phyloP scores from a whole-genome alignment of 192 early-diverging fungal genomes.

The Ambispora gerdemannii region DNA sequence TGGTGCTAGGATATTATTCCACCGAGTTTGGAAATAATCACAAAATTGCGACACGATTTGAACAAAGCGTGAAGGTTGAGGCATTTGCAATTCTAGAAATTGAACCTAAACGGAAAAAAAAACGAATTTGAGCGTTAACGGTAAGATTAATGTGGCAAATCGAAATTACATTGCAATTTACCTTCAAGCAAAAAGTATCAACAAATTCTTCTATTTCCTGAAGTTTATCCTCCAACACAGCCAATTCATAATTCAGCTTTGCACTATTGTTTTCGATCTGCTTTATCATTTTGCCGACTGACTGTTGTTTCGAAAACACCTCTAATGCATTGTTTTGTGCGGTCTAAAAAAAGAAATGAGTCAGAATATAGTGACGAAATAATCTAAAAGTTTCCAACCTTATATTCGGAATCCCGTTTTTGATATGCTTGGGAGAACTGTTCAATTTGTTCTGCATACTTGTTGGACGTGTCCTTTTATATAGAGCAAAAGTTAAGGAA shows the following conservation, averaged over 20 bases:
- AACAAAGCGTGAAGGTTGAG: constrained; percentile 37
- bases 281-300: constrained; percentile 28
- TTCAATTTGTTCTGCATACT: constrained; percentile 18
- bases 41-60: constrained; percentile 38
- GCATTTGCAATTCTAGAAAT: constrained; percentile 39
- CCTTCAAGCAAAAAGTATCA: constrained; percentile 38
- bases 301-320: constrained; percentile 32
- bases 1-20: constrained; percentile 26
- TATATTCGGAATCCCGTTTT: constrained; percentile 23
- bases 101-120: constrained; percentile 23
- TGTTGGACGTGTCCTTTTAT: background rate
- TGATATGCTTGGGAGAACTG: constrained; percentile 8
- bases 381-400: constrained; percentile 15
- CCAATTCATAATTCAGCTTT: constrained; percentile 44
- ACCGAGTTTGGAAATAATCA: constrained; percentile 45
- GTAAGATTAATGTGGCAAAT: background rate
- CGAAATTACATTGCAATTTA: constrained; percentile 22
- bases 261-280: constrained; percentile 35
- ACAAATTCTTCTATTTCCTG: constrained; percentile 47
- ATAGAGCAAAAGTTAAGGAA: constrained; percentile 9
- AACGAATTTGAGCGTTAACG: background rate
- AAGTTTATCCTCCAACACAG: constrained; percentile 42
- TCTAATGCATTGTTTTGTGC: constrained; percentile 8
- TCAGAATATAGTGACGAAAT: too few species aligned
- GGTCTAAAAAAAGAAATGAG: constrained; percentile 12